phyloP scores from a whole-genome alignment of 768 basidiomycete genomes.

The Terana coerulea region DNA sequence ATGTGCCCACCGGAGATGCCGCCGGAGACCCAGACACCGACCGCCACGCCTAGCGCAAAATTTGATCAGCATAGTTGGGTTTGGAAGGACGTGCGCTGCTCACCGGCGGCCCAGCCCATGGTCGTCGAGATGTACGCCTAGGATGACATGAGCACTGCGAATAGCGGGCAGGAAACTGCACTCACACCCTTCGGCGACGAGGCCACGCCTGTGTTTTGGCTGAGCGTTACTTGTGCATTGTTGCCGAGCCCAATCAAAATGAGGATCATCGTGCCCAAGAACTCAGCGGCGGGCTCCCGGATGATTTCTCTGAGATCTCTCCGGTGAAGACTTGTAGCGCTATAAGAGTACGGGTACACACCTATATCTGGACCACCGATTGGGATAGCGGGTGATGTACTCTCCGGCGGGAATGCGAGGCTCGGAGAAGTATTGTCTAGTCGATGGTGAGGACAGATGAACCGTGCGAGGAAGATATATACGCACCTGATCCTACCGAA shows the following conservation, averaged over 20 bases:
- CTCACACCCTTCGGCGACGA: neutral
- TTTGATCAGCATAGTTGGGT: neutral
- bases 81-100: neutral
- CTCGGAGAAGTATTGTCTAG: conserved; percentile 2
- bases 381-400: conserved; percentile 10
- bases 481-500: conserved; percentile 3
- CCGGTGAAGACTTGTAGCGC: neutral
- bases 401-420: neutral
- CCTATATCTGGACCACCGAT: conserved; percentile 10
- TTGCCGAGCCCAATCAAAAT: conserved; percentile 10
- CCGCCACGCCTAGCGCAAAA: conserved; percentile 39
- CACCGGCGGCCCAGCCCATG: conserved; percentile 54
- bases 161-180: too few relatives aligned
- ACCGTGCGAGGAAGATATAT: neutral
- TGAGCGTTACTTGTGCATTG: conserved; percentile 3
- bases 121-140: conserved; percentile 49
- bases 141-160: too few relatives aligned
- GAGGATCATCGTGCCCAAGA: conserved; percentile 11
- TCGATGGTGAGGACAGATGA: neutral
- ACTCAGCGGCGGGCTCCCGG: conserved; percentile 50
- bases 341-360: neutral
- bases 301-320: conserved; percentile 34
- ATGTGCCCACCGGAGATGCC: conserved; percentile 70
- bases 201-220: neutral
- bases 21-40: conserved; percentile 65